Evolutionary conservation across 305 asterid genomes (phyloP).

Genomic region (Stenogyne calaminthoides): DNA sequence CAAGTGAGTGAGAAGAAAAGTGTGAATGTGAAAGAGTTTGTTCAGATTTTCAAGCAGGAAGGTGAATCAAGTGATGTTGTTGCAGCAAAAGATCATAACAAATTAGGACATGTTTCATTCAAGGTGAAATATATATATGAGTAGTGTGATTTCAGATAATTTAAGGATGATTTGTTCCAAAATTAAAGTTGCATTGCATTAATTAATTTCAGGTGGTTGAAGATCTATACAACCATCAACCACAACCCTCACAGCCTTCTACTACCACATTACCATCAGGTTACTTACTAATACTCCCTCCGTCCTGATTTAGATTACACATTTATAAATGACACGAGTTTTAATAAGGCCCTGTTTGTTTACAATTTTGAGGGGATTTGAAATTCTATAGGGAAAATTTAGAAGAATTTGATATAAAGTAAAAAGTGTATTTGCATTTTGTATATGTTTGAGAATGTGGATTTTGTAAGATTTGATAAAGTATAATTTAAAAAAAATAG

Average conservation of each 20-base stretch:
- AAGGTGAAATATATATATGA: constrained; percentile 46
- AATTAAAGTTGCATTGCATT: neutral
- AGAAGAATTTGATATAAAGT: no score
- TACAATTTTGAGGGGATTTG: no score
- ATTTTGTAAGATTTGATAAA: no score
- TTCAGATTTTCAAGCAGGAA: constrained; percentile 73
- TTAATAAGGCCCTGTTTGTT: no score
- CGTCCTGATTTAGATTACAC: no score
- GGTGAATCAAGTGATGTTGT: constrained; percentile 29
- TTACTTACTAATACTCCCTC: no score
- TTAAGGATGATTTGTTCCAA: neutral
- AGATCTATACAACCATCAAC: constrained; percentile 38
- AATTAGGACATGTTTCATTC: constrained; percentile 38
- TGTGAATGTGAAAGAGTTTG: constrained; percentile 75
- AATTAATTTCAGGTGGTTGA: constrained; percentile 44
- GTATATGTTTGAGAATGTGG: no score
- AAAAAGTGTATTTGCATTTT: no score
- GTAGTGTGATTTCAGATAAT: neutral
- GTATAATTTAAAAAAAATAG: no score
- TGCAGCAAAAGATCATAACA: constrained; percentile 4
- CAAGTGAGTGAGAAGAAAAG: constrained; percentile 32
- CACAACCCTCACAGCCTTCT: constrained; percentile 27
- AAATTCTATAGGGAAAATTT: no score
- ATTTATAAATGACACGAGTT: no score
- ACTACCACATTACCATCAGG: no score